Conservation (phyloP, 345 rosid species). For the Syzygium oleosum region DNA sequence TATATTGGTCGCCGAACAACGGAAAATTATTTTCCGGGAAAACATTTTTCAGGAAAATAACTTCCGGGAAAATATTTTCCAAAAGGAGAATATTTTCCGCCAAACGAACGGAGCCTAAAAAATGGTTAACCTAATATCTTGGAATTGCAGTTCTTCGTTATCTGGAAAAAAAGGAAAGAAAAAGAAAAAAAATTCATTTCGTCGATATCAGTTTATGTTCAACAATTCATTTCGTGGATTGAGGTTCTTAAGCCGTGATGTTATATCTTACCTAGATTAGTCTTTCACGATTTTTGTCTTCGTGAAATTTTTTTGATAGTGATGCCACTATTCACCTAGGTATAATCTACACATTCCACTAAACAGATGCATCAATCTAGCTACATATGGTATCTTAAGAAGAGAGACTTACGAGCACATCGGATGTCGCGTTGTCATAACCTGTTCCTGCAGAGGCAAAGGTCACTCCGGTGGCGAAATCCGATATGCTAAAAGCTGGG, state of each 20-base stretch:
- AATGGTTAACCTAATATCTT: not conserved
- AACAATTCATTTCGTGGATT: no score
- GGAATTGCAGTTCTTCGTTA: not conserved
- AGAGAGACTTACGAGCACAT: conserved; percentile 36
- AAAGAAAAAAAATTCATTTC: not conserved
- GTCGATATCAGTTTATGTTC: no score
- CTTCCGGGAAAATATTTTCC: no score
- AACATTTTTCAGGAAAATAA: no score
- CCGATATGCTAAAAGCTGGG: conserved; percentile 34
- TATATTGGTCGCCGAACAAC: no score
- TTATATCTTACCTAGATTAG: no score
- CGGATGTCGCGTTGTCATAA: conserved; percentile 50
- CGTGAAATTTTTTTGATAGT: no score
- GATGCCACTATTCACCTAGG: not conserved
- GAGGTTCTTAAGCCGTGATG: no score
- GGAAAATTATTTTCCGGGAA: no score
- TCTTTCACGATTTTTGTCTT: no score
- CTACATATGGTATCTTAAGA: not conserved
- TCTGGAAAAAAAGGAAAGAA: not conserved
- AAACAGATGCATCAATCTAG: not conserved
- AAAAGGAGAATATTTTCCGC: no score
- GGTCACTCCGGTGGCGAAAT: conserved; percentile 55
- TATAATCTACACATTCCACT: not conserved
- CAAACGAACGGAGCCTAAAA: no score
- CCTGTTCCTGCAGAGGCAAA: conserved; percentile 62